Conservation (phyloP, 2,329 filamentous ascomycete genomes). For the Fusarium staphyleae region DNA sequence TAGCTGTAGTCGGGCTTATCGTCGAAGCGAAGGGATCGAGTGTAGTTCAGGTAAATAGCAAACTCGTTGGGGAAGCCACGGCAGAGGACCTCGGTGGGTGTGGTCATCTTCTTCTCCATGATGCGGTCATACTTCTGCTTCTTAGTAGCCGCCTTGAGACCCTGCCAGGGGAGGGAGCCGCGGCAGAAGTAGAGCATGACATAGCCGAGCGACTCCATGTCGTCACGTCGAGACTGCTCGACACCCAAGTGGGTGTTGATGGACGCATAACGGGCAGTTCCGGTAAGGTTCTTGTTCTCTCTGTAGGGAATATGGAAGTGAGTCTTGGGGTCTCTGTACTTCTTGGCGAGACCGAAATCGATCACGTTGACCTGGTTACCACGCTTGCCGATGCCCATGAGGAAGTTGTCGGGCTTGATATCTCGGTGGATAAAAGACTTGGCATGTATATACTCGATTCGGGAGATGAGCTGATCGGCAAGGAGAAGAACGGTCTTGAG, state of each 20-base stretch:
- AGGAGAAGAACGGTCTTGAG: slow-evolving; percentile 97
- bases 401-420: slow-evolving; percentile 99
- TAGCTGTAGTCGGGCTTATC: slow-evolving; percentile 99
- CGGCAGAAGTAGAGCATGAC: slow-evolving; percentile 99
- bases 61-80: slow-evolving; percentile 99
- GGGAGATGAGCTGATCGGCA: slow-evolving; percentile 97
- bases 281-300: slow-evolving; percentile 99
- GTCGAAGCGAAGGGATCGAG: slow-evolving; percentile 96
- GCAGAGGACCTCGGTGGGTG: slow-evolving; percentile 96
- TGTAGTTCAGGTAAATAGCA: slow-evolving; percentile 99
- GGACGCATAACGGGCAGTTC: slow-evolving; percentile 96
- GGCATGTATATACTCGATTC: slow-evolving; percentile 99
- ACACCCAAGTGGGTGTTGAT: slow-evolving; percentile 99
- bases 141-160: slow-evolving; percentile 97
- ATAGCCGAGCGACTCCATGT: slow-evolving; percentile 99
- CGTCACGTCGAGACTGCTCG: slow-evolving; percentile 98
- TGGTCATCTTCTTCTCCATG: slow-evolving; percentile 99
- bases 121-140: slow-evolving; percentile 99
- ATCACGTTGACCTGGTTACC: slow-evolving; percentile 99
- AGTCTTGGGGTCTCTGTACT: slow-evolving; percentile 99
- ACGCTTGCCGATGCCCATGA: slow-evolving; percentile 99
- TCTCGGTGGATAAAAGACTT: slow-evolving; percentile 99
- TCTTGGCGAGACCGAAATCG: slow-evolving; percentile 98
- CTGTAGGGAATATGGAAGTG: slow-evolving; percentile 99
- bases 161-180: slow-evolving; percentile 98